phyloP scores from a whole-genome alignment of 768 basidiomycete genomes.

The Solioccasus polychromus region DNA sequence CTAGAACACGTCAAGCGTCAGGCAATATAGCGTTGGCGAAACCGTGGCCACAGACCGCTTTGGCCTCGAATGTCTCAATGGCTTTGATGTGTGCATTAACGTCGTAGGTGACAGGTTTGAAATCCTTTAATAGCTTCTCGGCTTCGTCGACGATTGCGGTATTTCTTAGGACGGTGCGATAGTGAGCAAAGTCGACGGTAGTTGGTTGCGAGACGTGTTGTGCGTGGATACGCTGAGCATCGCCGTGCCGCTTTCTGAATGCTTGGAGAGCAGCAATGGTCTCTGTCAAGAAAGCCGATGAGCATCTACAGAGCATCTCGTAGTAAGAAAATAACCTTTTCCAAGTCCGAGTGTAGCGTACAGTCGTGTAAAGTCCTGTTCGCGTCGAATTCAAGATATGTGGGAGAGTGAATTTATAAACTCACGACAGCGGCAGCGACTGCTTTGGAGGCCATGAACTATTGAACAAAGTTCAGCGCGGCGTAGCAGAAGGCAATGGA shows the following conservation, averaged over 20 bases:
- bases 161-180: constrained; percentile 91
- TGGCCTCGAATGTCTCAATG: constrained; percentile 94
- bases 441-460: constrained; percentile 69
- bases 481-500: constrained; percentile 3
- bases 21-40: constrained; percentile 1
- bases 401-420: constrained; percentile 1
- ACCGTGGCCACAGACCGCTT: constrained; percentile 68
- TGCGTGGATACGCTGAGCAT: constrained; percentile 74
- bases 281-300: constrained; percentile 46
- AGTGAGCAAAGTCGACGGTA: constrained; percentile 87
- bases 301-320: background rate
- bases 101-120: constrained; percentile 96
- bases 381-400: constrained; percentile 5
- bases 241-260: constrained; percentile 93
- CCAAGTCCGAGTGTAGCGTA: constrained; percentile 81
- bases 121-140: constrained; percentile 82
- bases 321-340: constrained; percentile 53
- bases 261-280: constrained; percentile 87
- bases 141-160: constrained; percentile 88
- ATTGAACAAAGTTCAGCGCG: background rate
- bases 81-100: constrained; percentile 86
- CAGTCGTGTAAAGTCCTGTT: constrained; percentile 79
- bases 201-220: constrained; percentile 69
- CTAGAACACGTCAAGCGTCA: constrained; percentile 38
- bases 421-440: constrained; percentile 64